Percentiles rank a stretch among this genome's conserved stretches.
Conservation (phyloP, 139 green algal genomes). For the Ettlia oleoabundans region DNA sequence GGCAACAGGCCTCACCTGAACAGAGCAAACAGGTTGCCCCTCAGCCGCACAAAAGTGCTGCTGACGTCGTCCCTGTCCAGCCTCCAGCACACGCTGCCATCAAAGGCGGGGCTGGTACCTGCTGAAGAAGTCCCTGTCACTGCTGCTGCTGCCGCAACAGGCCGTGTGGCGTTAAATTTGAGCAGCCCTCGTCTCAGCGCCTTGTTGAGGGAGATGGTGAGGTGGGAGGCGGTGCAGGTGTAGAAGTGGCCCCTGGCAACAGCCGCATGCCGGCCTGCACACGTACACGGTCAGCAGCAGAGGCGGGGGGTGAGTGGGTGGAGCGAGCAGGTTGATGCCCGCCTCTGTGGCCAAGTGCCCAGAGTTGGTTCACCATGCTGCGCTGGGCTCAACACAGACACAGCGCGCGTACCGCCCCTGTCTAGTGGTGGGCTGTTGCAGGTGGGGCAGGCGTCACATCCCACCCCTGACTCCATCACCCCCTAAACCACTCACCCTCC, state of each 20-base stretch:
- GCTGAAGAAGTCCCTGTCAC: background rate
- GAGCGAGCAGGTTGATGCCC: too few relatives aligned
- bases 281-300: background rate
- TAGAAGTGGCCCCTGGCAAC: slow-evolving; percentile 40
- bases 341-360: background rate
- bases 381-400: background rate
- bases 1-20: slow-evolving; percentile 12
- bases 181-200: slow-evolving; percentile 42
- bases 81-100: slow-evolving; percentile 61
- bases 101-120: slow-evolving; percentile 2
- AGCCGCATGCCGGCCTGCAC: slow-evolving; percentile 44
- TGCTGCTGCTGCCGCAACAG: background rate
- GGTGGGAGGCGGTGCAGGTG: background rate
- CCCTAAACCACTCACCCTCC: slow-evolving; percentile 55
- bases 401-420: too few relatives aligned
- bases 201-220: slow-evolving; percentile 47
- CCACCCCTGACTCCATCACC: background rate
- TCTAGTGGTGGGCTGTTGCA: too few relatives aligned
- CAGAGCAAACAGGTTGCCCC: slow-evolving; percentile 65
- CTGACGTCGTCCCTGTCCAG: slow-evolving; percentile 77
- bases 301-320: background rate
- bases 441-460: too few relatives aligned
- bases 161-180: background rate
- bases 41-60: slow-evolving; percentile 59
- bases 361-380: too few relatives aligned